These are phyloP conservation scores for Scedosporium boydii DNA, from an alignment of 2,329 filamentous ascomycete species.

Conservation along the genomic window DNA sequence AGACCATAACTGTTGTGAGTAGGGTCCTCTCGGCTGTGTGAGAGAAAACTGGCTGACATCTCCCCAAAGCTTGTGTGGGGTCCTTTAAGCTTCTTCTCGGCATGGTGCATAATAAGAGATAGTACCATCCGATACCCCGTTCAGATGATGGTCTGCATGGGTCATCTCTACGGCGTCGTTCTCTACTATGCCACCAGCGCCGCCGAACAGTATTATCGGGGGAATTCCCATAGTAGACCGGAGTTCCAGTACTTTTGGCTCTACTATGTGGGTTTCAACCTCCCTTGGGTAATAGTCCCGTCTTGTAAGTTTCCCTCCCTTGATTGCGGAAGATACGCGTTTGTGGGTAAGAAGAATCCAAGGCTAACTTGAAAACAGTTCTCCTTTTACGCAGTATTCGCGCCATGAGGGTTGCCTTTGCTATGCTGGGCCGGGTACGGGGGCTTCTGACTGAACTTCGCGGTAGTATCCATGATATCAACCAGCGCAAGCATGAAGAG, in stretches of 20 bases:
- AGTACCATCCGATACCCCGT: slow-evolving; percentile 38
- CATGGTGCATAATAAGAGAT: slow-evolving; percentile 31
- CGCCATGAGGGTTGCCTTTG: slow-evolving; percentile 3
- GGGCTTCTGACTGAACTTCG: neutral
- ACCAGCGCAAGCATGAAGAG: neutral
- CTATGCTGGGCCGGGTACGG: neutral
- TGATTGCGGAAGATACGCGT: neutral
- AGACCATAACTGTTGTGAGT: slow-evolving; percentile 68
- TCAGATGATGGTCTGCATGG: slow-evolving; percentile 40
- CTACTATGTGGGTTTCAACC: slow-evolving; percentile 53
- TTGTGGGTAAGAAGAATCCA: neutral
- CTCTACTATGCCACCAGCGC: slow-evolving; percentile 53
- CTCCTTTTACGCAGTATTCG: slow-evolving; percentile 4
- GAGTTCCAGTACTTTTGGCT: slow-evolving; percentile 54
- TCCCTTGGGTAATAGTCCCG: slow-evolving; percentile 50
- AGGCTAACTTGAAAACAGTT: neutral
- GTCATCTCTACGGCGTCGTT: slow-evolving; percentile 51
- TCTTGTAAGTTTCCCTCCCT: slow-evolving; percentile 29
- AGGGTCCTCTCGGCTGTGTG: neutral
- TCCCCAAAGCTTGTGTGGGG: slow-evolving; percentile 41
- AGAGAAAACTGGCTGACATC: neutral
- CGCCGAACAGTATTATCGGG: slow-evolving; percentile 33
- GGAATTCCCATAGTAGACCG: slow-evolving; percentile 44
- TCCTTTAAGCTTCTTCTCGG: slow-evolving; percentile 44
- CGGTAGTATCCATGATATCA: neutral